Conservation (phyloP, 495 filamentous ascomycete genomes). For the Annulohypoxylon stygium region DNA sequence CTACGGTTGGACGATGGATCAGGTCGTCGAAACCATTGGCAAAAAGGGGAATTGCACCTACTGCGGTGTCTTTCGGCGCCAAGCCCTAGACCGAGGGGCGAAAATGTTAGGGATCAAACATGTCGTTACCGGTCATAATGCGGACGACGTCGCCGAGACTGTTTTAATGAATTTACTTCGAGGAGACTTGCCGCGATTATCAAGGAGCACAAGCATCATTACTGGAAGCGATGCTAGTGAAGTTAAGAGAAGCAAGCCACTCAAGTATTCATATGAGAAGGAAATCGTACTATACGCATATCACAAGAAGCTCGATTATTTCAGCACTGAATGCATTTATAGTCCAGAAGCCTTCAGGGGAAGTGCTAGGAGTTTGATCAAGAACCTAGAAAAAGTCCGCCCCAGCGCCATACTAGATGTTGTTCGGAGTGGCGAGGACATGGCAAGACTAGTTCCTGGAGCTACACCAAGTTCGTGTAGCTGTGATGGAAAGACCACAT, state of each 20-base stretch:
- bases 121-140: conserved; percentile 98
- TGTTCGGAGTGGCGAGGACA: conserved; percentile 94
- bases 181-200: conserved; percentile 88
- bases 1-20: conserved; percentile 99
- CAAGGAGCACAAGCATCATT: conserved; percentile 91
- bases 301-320: conserved; percentile 96
- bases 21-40: conserved; percentile 93
- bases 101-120: conserved; percentile 89
- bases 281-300: conserved; percentile 98
- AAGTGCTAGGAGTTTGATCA: conserved; percentile 90
- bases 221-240: conserved; percentile 80
- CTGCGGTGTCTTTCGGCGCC: conserved; percentile 94
- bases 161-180: conserved; percentile 96
- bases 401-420: conserved; percentile 96
- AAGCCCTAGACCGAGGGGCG: conserved; percentile 93
- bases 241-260: conserved; percentile 91
- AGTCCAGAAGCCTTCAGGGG: conserved; percentile 98
- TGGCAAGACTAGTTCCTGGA: conserved; percentile 85
- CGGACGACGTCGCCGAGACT: conserved; percentile 98
- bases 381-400: conserved; percentile 91
- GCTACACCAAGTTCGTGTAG: conserved; percentile 56
- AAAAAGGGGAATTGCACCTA: conserved; percentile 99
- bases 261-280: conserved; percentile 99
- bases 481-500: conserved; percentile 52
- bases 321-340: conserved; percentile 98